Evolutionary conservation across 495 filamentous ascomycete species (phyloP), one percentile per base, ranked within the genome.

Genomic region (Penicillium odoratum): DNA sequence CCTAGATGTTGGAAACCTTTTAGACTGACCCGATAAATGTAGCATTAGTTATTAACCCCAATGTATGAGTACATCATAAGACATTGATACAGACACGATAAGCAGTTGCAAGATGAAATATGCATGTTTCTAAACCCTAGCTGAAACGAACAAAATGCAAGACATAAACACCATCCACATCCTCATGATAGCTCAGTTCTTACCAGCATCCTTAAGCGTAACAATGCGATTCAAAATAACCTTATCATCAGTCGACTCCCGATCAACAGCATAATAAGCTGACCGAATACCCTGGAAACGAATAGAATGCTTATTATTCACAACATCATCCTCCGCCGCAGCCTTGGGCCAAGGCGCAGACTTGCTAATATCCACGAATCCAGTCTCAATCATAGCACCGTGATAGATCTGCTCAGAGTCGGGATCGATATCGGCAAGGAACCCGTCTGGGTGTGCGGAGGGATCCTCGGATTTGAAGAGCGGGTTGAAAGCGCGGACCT

Each of bases 261-360:
- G 82, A 69, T 98, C 94, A 67, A 96, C 71, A 36, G 85, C 76
- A 75, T 81, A 97, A 70, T 97, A 98, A 11, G 85, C 94, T 49
- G 93, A 87, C 18, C 95, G 83, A 82, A 97, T 84, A 11, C 84
- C 94, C 76, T 98, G 95, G 81, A 98, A 98, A 18, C 95, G 79
- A 1, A 97, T 87, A 47, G 82, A 87, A 70, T 93, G 74, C 63
- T 85, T 80, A 18, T 77, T 78, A 16, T 78, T 71, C 68, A 88
- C 87, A 3, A 61, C 55, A 55, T 67, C 64, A n/a, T 58, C 58
- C 16, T 42, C 58, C 18, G 67, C 62, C 16, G 84, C 88, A 34
- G 85, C 81, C 68, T 88, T 85, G 9, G 93, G 91, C 91, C 92
- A 95, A 18, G 94, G 91, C 6, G 88, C 89, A 11, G 89, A 74